Evolutionary conservation across 495 filamentous ascomycete genomes (phyloP).

Genomic region (Rhypophila decipiens): DNA sequence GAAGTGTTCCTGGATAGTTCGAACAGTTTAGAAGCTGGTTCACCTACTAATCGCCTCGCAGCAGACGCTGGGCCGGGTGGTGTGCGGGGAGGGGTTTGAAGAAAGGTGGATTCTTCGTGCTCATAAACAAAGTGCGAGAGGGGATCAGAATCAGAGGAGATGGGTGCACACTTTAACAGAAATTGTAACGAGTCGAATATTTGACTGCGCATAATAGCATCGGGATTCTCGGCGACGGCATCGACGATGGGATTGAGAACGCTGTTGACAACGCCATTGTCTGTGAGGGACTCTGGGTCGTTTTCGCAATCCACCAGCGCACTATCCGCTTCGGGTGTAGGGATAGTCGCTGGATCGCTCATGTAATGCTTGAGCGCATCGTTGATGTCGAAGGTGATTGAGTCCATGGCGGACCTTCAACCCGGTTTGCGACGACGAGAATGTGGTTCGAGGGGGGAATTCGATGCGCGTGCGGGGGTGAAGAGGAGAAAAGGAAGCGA

Average conservation of each 20-base stretch:
- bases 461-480: neutral
- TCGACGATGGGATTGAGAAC: constrained; percentile 91
- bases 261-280: constrained; percentile 66
- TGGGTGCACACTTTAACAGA: constrained; percentile 87
- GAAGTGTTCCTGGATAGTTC: constrained; percentile 70
- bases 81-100: constrained; percentile 5
- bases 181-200: constrained; percentile 92
- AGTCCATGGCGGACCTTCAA: constrained; percentile 56
- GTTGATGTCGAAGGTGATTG: constrained; percentile 85
- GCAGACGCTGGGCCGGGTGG: constrained; percentile 3
- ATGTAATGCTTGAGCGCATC: constrained; percentile 92
- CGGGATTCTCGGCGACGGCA: constrained; percentile 83
- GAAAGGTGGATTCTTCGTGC: constrained; percentile 5
- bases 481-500: neutral
- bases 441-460: neutral
- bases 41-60: constrained; percentile 9
- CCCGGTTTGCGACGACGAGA: constrained; percentile 1
- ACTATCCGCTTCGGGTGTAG: constrained; percentile 81
- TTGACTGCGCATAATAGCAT: constrained; percentile 69
- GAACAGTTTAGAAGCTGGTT: constrained; percentile 58
- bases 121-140: constrained; percentile 1
- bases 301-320: constrained; percentile 85
- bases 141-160: constrained; percentile 35
- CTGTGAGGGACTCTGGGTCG: constrained; percentile 78
- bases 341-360: constrained; percentile 75